Evolutionary conservation across 176 grass and related monocot species (phyloP).

Genomic region (Hsuehochloa calcarea): DNA sequence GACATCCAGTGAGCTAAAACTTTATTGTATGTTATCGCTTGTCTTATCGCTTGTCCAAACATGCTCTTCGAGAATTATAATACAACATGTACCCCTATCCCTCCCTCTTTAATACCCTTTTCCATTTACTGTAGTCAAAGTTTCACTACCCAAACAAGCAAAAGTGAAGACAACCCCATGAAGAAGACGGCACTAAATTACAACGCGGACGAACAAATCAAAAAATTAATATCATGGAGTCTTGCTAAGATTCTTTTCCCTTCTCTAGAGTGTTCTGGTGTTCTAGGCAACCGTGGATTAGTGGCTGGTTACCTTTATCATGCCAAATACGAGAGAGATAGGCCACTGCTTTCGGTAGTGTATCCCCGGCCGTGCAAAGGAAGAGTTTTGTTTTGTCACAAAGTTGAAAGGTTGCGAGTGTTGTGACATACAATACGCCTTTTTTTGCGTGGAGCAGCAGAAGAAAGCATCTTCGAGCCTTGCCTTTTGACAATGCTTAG

Average conservation of each 20-base stretch:
- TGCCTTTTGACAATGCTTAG: slow-evolving; percentile 25
- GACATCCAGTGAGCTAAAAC: background rate
- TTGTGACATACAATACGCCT: background rate
- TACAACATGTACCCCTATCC: background rate
- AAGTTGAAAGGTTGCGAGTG: slow-evolving; percentile 16
- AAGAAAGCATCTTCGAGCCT: slow-evolving; percentile 40
- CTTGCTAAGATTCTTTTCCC: slow-evolving; percentile 38
- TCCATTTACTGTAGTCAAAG: background rate
- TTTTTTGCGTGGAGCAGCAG: slow-evolving; percentile 32
- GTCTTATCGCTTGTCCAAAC: background rate
- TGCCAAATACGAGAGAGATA: slow-evolving; percentile 8
- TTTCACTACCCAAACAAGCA: slow-evolving; percentile 21
- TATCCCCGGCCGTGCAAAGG: background rate
- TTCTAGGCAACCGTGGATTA: slow-evolving; percentile 23
- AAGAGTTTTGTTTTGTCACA: slow-evolving; percentile 27
- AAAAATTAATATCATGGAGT: background rate
- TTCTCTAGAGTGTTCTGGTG: slow-evolving; percentile 7
- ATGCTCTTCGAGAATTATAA: background rate
- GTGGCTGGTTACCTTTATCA: slow-evolving; percentile 20
- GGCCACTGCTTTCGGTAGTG: slow-evolving; percentile 18
- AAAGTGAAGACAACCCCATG: slow-evolving; percentile 16
- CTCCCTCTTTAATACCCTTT: background rate
- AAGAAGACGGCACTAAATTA: slow-evolving; percentile 20
- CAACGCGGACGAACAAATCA: background rate
- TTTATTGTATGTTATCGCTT: background rate